Percentiles rank a stretch among this genome's conserved stretches.
Conservation (phyloP, 257 asterid genomes). For the Solanum chiquidenum region DNA sequence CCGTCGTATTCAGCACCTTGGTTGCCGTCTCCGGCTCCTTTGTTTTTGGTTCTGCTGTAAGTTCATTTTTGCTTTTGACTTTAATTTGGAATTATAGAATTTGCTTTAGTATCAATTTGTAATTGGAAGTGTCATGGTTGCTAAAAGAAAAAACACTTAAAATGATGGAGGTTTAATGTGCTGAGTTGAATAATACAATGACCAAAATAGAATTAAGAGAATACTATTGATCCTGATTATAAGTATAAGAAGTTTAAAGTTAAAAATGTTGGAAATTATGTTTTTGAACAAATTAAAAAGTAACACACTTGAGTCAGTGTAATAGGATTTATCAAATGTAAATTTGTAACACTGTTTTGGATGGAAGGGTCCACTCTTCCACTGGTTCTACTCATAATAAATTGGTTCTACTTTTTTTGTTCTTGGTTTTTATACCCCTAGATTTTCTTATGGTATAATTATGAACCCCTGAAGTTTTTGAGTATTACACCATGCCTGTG, state of each 20-base stretch:
- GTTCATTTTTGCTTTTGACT: constrained; percentile 4
- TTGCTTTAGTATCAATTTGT: not conserved
- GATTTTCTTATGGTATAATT: not conserved
- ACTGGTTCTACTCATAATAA: not conserved
- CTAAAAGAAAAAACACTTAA: not conserved
- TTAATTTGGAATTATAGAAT: not conserved
- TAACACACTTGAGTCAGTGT: not conserved
- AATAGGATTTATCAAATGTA: not conserved
- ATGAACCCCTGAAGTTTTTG: not conserved
- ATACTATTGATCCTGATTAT: too few species aligned
- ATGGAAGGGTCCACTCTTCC: not conserved
- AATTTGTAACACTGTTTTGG: not conserved
- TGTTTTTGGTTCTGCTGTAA: constrained; percentile 85
- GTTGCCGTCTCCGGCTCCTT: constrained; percentile 78
- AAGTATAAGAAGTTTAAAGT: not conserved
- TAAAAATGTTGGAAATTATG: not conserved
- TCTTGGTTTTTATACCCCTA: not conserved
- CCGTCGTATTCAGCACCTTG: constrained; percentile 48
- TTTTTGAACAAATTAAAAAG: too few species aligned
- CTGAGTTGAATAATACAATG: not conserved
- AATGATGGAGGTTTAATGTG: not conserved
- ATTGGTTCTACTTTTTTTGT: not conserved
- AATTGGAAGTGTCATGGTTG: not conserved
- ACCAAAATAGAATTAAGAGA: too few species aligned
- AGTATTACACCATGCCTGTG: not conserved